phyloP scores from a whole-genome alignment of 1,139 yeast species.

The Spencermartinsiella ligniputridi region DNA sequence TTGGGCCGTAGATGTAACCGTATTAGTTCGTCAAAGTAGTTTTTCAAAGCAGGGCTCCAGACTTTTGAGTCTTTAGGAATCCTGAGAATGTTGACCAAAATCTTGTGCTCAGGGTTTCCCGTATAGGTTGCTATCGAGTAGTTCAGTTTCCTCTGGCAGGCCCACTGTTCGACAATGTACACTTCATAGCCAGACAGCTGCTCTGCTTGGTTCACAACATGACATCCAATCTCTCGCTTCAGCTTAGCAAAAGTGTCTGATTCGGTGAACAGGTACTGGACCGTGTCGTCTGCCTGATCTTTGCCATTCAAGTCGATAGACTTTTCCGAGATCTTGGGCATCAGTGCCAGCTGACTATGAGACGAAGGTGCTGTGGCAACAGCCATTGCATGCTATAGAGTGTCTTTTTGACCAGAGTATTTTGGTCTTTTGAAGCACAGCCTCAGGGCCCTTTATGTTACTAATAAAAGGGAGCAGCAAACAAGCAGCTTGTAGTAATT shows the following conservation, averaged over 20 bases:
- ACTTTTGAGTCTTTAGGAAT: constrained; percentile 48
- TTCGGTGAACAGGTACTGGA: constrained; percentile 20
- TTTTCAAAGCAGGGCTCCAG: constrained; percentile 57
- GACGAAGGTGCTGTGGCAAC: neutral
- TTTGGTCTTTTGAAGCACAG: too few relatives aligned
- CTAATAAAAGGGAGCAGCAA: too few relatives aligned
- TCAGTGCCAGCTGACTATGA: neutral
- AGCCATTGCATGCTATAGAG: neutral
- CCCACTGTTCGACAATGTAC: constrained; percentile 94
- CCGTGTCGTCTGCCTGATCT: neutral
- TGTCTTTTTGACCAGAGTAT: too few relatives aligned
- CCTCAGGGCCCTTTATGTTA: too few relatives aligned
- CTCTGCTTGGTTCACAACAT: constrained; percentile 16
- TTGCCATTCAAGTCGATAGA: neutral
- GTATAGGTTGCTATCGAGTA: constrained; percentile 76
- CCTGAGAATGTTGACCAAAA: constrained; percentile 57
- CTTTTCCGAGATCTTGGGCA: neutral
- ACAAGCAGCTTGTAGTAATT: too few relatives aligned
- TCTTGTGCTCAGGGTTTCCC: constrained; percentile 64
- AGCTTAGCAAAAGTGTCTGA: constrained; percentile 16
- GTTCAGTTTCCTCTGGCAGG: constrained; percentile 62
- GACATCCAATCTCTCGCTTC: constrained; percentile 16
- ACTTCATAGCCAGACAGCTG: constrained; percentile 65
- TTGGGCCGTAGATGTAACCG: constrained; percentile 57
- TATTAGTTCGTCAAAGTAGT: constrained; percentile 62